Evolutionary conservation across 2,329 filamentous ascomycete genomes (phyloP), one percentile per base, ranked within the genome.

Genomic region (Diaporthe citriasiana): DNA sequence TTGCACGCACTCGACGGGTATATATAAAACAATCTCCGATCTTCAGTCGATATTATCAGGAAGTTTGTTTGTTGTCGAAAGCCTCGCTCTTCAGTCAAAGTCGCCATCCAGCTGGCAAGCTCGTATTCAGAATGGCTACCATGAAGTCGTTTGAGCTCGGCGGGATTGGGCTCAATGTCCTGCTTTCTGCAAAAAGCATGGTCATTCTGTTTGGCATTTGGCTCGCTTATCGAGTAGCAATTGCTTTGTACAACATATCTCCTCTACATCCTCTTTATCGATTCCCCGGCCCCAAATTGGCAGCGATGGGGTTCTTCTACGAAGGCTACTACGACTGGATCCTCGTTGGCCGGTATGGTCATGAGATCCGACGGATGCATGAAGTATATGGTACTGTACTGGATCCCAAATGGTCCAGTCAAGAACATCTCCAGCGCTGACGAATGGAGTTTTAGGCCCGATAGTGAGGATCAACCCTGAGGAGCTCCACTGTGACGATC

Each of bases 381-480:
- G 53, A 57, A 33, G 50, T 33, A 59, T 73, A 73, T 19, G 71
- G 71, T 73, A n/a, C n/a, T 10, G 9, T 22, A 1, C 22, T 6
- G 5, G 33, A 5, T 25, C 12, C 35, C 6, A 27, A 3, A 12
- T 4, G 12, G 1, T 3, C 27, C 50, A 27, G 22, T 19, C 8
- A 12, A 30, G 4, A 2, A n/a, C 1, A 1, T 3, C 8, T 13
- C 10, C 4, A 33, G 12, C 22, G 3, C 70, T 72, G 2, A 63
- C 0, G 2, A 19, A 45, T 40, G 17, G 2, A 47, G 2, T 4
- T 4, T 1, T 8, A 73, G 71, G 60, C 45, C 83, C 83, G 2
- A 81, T 85, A 42, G 80, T 85, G 9, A 78, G 83, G 9, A 84
- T 85, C 53, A 84, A 78, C 55, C 83, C 83, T 0, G 75, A 83